Evolutionary conservation across 805 yeast species (phyloP).

Genomic region (Millerozyma miso): DNA sequence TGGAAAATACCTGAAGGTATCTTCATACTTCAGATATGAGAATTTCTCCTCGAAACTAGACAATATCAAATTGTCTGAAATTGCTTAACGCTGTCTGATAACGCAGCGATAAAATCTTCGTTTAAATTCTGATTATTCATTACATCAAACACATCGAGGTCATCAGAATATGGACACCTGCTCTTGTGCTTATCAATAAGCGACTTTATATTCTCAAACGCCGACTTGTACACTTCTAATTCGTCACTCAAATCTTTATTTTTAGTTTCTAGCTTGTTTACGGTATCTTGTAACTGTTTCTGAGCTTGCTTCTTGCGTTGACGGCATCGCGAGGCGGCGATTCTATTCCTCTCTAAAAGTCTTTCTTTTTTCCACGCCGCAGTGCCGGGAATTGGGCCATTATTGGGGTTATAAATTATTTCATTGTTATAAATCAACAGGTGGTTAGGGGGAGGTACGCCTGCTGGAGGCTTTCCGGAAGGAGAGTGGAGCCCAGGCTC

Average conservation of each 20-base stretch:
- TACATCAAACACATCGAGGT: neutral
- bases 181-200: neutral
- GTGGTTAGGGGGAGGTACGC: conserved; percentile 47
- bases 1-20: no score
- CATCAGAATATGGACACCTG: neutral
- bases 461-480: conserved; percentile 20
- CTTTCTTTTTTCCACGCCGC: conserved; percentile 67
- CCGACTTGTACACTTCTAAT: conserved; percentile 19
- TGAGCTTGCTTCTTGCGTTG: conserved; percentile 69
- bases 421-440: conserved; percentile 52
- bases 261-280: conserved; percentile 44
- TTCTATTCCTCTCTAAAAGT: conserved; percentile 55
- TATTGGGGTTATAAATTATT: conserved; percentile 49
- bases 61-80: neutral
- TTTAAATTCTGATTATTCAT: neutral
- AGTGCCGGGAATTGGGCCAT: conserved; percentile 59
- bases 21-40: no score
- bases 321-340: conserved; percentile 69
- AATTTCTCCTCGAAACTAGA: no score
- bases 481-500: neutral
- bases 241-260: conserved; percentile 24
- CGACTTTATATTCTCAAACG: conserved; percentile 16
- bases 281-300: conserved; percentile 58
- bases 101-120: neutral
- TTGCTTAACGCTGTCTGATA: neutral